Evolutionary conservation across 129 eudicot genomes (phyloP), one percentile per base, ranked within the genome.

Genomic region (Saposhnikovia divaricata): DNA sequence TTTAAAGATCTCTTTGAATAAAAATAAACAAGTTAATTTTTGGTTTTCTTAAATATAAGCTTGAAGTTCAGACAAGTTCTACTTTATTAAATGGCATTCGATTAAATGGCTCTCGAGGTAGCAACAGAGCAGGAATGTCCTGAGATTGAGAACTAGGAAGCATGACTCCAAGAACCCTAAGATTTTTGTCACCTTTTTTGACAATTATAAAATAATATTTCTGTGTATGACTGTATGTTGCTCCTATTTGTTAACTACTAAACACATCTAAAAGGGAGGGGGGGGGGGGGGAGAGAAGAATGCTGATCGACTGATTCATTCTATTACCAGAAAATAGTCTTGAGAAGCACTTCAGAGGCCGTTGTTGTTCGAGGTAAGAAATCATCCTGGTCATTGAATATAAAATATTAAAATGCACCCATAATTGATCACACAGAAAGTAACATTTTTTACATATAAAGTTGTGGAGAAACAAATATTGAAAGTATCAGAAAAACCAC

Each of bases 291-390:
- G 66, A 6, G 47, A 82, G 76, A 80, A 42, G 40, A 82, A 80
- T 78, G 87, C 71, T 51, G 85, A 82, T 69, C 76, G 83, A 81
- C 81, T 88, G 71, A 85, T 79, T 85, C 77, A 73, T 82, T 74
- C 65, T 82, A 78, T 74, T 96, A 96, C 99, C 99, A 96, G 82
- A 89, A 87, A 84, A 96, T 89, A 68, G 87, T 89, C 85, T 90
- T 96, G 91, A 84, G 89, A 44, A 91, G 89, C 72, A 89, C 87
- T 89, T 96, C 98, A 85, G 88, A 85, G 2, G 94, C 96, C 68
- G 89, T 93, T 77, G 97, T 96, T 42, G 99, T 92, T 83, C 99
- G 90, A 51, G 99, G 99, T 86, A 96, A 85, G 91, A 95, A 95
- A 88, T 95, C 99, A 87, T 95, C 99, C 99, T 95, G 93, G 42